Conservation (phyloP, 768 basidiomycete genomes). For the Termitomyces sp. region DNA sequence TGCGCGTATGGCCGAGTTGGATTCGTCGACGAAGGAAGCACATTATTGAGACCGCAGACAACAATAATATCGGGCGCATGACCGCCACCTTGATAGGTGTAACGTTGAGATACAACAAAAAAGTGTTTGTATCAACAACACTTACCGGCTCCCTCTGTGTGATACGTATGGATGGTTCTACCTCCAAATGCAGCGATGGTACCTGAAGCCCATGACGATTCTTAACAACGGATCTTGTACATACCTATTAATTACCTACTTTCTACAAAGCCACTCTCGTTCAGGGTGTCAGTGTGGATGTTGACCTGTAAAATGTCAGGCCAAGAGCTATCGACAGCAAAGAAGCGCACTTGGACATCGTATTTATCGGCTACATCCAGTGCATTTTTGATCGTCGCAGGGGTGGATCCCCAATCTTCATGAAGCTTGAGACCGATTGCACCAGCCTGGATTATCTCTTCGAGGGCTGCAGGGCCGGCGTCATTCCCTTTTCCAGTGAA, state of each 20-base stretch:
- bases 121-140: background rate
- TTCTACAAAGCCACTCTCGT: conserved; percentile 97
- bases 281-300: conserved; percentile 96
- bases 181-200: conserved; percentile 88
- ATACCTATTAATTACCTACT: conserved; percentile 40
- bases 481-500: conserved; percentile 99
- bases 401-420: conserved; percentile 96
- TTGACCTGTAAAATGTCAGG: conserved; percentile 47
- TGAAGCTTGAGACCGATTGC: conserved; percentile 81
- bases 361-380: conserved; percentile 83
- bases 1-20: conserved; percentile 88
- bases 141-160: conserved; percentile 89
- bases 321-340: background rate
- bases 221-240: background rate
- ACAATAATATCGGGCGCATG: conserved; percentile 98
- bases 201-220: conserved; percentile 31
- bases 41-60: conserved; percentile 86
- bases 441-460: conserved; percentile 15
- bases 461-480: conserved; percentile 62
- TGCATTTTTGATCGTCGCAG: conserved; percentile 69
- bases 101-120: background rate
- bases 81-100: conserved; percentile 58
- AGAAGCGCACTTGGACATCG: conserved; percentile 75
- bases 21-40: conserved; percentile 94
- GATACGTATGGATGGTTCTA: conserved; percentile 95